Evolutionary conservation across 805 yeast species (phyloP), one percentile per base, ranked within the genome.

Genomic region (Lipomyces sp.): DNA sequence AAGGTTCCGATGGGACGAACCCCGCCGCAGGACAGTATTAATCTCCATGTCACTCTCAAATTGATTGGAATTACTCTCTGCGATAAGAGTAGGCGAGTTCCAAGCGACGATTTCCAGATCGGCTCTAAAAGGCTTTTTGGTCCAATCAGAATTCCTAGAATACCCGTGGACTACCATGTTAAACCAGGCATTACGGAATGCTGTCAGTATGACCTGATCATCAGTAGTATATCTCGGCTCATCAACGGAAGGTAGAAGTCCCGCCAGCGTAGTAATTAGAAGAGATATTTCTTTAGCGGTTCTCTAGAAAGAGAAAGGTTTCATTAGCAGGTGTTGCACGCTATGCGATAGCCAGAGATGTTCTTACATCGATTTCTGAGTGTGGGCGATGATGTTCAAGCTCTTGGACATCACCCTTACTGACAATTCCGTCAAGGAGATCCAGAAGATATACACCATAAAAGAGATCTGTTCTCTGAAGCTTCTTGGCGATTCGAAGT

Each of bases 91-190:
- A 1, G 97, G 97, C 4, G 98, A 84, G 74, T 85, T 90, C 75
- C 89, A 85, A 0, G 99, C 98, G 71, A 95, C 89, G 62, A 87
- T 80, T 72, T 84, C 81, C 53, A 94, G 81, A 34, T 85, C 85
- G 0, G 71, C 71, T 54, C 77, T 76, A 73, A 84, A 83, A 6
- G 48, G 48, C n/a, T 78, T 78, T 63, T 79, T 77, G 15, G 86
- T 83, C 73, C 87, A 80, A 13, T 81, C 80, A 0, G 95, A 87
- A 29, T 81, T 81, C 63, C 81, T 81, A n/a, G 86, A 84, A 75
- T 87, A 92, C 0, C 99, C 99, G 77, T 95, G 97, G 34, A 93
- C 90, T 3, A 88, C 94, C 83, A 95, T 81, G 74, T 94, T 95
- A 77, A 91, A 92, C 99, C 99, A 95, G 55, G 92, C 86, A 77